Conservation (phyloP, 495 filamentous ascomycete genomes). For the Penicillium riverlandense region DNA sequence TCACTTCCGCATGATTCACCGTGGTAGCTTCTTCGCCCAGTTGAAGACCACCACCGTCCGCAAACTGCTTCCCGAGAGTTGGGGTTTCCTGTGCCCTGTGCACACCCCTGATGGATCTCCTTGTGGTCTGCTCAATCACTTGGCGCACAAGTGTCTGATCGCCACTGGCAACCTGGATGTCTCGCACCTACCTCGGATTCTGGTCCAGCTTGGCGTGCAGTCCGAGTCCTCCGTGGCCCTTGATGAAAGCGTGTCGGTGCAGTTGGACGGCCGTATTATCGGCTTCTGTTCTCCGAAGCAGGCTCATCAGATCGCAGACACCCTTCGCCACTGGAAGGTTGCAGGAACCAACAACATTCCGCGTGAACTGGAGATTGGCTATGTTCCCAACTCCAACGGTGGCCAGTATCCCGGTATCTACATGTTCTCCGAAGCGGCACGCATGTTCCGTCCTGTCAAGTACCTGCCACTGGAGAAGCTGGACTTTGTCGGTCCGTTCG, state of each 20-base stretch:
- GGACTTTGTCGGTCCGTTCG: slow-evolving; percentile 85
- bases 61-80: slow-evolving; percentile 92
- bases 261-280: slow-evolving; percentile 82
- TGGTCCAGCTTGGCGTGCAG: slow-evolving; percentile 70
- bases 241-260: slow-evolving; percentile 75
- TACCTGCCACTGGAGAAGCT: slow-evolving; percentile 77
- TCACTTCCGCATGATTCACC: slow-evolving; percentile 98
- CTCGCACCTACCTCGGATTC: slow-evolving; percentile 60
- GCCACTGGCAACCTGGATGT: slow-evolving; percentile 63
- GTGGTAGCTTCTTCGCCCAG: slow-evolving; percentile 97
- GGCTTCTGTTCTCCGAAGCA: slow-evolving; percentile 85
- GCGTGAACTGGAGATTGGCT: slow-evolving; percentile 80
- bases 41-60: slow-evolving; percentile 95
- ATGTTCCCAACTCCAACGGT: slow-evolving; percentile 74
- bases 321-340: slow-evolving; percentile 91
- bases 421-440: slow-evolving; percentile 75
- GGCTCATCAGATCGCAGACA: slow-evolving; percentile 71
- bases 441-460: slow-evolving; percentile 89
- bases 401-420: slow-evolving; percentile 95
- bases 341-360: slow-evolving; percentile 81
- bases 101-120: slow-evolving; percentile 95
- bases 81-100: slow-evolving; percentile 95
- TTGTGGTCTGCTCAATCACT: slow-evolving; percentile 90
- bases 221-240: slow-evolving; percentile 64
- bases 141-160: slow-evolving; percentile 92